Base-by-base conservation (phyloP, 2,329 filamentous ascomycete genomes). In the Diaporthe vexans region DNA sequence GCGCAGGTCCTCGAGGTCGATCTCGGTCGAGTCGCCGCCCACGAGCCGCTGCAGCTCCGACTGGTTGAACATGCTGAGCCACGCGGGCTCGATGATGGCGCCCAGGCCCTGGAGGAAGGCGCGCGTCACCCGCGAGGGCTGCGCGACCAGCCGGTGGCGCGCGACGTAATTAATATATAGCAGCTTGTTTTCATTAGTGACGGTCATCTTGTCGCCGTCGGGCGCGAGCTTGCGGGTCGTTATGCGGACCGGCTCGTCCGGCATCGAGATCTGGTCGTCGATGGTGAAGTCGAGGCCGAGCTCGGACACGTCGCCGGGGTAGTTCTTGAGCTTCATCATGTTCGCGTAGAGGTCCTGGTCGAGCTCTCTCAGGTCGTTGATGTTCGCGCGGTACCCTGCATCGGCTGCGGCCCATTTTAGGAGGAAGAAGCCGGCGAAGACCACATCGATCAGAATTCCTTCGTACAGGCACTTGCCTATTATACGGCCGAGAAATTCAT, bases 41-140 rank as follows among this genome's bases (percentile, higher is more conserved):
- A 99, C 94, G 8, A 99, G 91, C 1, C 94, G 97, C 84, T 98
- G 97, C 6, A 99, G 89, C 82, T 99, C 97, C 4, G 91, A 91
- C 82, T 98, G 96, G 83, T 99, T 99, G 87, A 99, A 99, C 97
- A 99, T 98, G 79, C 93, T 95, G 6, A 99, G 89, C 97, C 97
- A 99, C 4, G 91, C 91, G 0, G 96, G 95, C 74, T 95, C 93
- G 77, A 99, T 97, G 80, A 99, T 97, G 77, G 92, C 89, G 29
- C 94, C 91, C 1, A 99, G 90, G 0, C 97, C 97, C 73, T 91
- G 91, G 10, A 99, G 89, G 82, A 99, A 99, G 1, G 95, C 95
- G 29, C 91, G 89, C 0, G 95, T 98, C 80, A 98, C 95, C n/a
- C 88, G 85, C 67, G 90, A 89, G 1, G 94, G 94, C 80, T 98